Percentiles rank a stretch among this genome's conserved stretches.
phyloP scores from a whole-genome alignment of 805 yeast species.

The Saccharomycodes ludwigii region DNA sequence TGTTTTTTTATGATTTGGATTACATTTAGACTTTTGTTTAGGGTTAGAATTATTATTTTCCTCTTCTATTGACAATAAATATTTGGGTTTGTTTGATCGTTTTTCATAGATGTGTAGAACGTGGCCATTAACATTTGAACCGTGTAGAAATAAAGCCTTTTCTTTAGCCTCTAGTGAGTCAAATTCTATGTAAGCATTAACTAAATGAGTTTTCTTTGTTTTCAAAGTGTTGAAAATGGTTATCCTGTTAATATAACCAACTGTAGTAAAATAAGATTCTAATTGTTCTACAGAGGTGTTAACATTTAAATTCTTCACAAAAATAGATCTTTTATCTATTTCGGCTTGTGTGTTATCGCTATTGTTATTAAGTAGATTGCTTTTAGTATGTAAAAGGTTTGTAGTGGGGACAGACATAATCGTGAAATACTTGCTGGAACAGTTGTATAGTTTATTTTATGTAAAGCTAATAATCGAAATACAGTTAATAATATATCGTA shows the following conservation, averaged over 20 bases:
- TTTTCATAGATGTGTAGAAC: slow-evolving; percentile 35
- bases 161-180: slow-evolving; percentile 29
- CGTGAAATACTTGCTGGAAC: too few species aligned
- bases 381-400: too few species aligned
- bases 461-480: too few species aligned
- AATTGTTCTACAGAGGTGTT: slow-evolving; percentile 38
- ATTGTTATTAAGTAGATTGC: not conserved
- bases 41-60: slow-evolving; percentile 5
- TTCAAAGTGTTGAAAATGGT: slow-evolving; percentile 28
- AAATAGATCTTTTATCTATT: slow-evolving; percentile 40
- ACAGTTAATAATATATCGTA: too few species aligned
- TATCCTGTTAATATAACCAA: slow-evolving; percentile 38
- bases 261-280: slow-evolving; percentile 32
- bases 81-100: slow-evolving; percentile 44
- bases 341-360: slow-evolving; percentile 26
- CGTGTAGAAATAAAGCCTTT: slow-evolving; percentile 35
- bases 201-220: slow-evolving; percentile 17
- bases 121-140: slow-evolving; percentile 32
- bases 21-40: too few species aligned
- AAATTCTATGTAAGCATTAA: slow-evolving; percentile 54
- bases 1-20: too few species aligned
- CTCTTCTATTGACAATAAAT: slow-evolving; percentile 17
- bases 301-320: slow-evolving; percentile 39
- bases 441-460: too few species aligned
- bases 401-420: too few species aligned